Base-by-base conservation (phyloP, 257 asterid genomes). In the Cordia subcordata region DNA sequence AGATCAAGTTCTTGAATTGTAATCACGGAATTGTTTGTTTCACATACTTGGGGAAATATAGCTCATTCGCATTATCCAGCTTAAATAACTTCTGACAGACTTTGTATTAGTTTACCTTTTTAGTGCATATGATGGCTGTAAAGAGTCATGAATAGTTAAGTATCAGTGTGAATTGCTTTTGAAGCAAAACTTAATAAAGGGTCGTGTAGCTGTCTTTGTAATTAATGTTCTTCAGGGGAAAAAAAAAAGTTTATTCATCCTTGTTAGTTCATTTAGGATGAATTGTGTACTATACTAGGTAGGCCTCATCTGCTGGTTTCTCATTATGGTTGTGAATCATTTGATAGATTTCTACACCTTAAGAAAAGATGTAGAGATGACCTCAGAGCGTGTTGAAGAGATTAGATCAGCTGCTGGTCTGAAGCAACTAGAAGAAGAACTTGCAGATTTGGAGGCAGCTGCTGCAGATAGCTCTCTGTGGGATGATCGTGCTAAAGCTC, bases 401-500 rank as follows among this genome's bases (percentile, higher is more conserved):
- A 78, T 86, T 19, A 82, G 95, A 72, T 78, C 71, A 55, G 55
- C 80, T 74, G 90, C 96, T 66, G 90, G 99, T 79, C 74, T 93
- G 72, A 70, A 80, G 71, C 78, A 65, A 74, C 90, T 89, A 14
- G 87, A 88, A 63, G 83, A 78, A 63, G 88, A 70, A 54, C 82
- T 78, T 60, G 78, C 71, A 35, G 81, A 81, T 59, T 71, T 88
- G 76, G 99, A 93, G 78, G 84, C 79, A 52, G 97, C 96, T 55
- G 85, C 91, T 11, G 83, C 80, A 32, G 94, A 89, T 57, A 82
- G 75, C 80, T 76, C 97, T 75, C 76, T 93, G 20, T 93, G 99
- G 97, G 97, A 93, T 57, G 93, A 93, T 78, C 99, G 79, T 58
- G 85, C 68, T 65, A 82, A 75, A 75, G 99, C 99, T 68, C 99